Base-by-base conservation (phyloP, 192 early-diverging fungal genomes). In the Rhizophagus clarus region DNA sequence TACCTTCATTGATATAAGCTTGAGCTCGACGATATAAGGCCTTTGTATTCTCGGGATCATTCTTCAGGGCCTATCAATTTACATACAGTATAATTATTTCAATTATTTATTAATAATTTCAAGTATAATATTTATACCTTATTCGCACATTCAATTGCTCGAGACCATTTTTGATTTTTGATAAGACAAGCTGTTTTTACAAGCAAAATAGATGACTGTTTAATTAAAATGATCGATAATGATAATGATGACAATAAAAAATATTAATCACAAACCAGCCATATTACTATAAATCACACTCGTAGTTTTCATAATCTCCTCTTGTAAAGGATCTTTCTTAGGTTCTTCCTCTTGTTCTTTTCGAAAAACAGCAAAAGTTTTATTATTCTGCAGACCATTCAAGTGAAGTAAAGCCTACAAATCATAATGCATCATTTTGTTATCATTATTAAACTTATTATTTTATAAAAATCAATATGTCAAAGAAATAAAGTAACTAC, bases 11-110 rank as follows among this genome's bases (percentile, higher is more conserved):
- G 28, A 83, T 76, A 32, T 84, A 84, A n/a, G 85, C 85, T 69
- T 86, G 85, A 34, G 83, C 85, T 42, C 85, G 85, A 56, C 85
- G 81, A 61, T 84, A 86, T 64, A 82, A 81, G 34, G 85, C 85
- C 72, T 86, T 86, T 62, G 82, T 76, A 34, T 84, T 86, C 11
- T 81, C 70, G 17, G 85, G 83, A 62, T 86, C 85, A 28, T 81
- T 61, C 71, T 84, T 82, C 29, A 86, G 74, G 10, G 85, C 85
- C 66, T 78, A 51, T 29, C 14, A 51, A 28, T n/a, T 40, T 37
- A 37, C 20, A 14, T 40, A 20, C n/a, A 11, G 20, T 40, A 37
- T 24, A 37, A 37, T 37, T 7, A 26, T 32, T 1, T n/a, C n/a
- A 15, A 9, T 40, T 37, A 31, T 42, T 42, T 8, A 2, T 70